Evolutionary conservation across 2,329 filamentous ascomycete species (phyloP).

Genomic region (Alternaria sp.): DNA sequence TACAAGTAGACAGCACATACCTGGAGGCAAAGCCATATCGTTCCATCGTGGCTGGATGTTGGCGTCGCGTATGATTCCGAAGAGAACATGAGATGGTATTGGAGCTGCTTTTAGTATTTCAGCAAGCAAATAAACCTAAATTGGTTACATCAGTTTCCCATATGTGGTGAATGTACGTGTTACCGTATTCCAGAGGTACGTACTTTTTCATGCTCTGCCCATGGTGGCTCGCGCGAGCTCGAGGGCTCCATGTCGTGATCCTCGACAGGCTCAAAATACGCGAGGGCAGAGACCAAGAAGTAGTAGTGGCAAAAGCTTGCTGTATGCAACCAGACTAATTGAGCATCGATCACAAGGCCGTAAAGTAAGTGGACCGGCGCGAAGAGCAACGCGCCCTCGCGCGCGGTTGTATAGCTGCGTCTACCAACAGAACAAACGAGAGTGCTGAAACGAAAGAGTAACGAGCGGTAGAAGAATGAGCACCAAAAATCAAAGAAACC

Average conservation of each 20-base stretch:
- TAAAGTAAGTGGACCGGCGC: slow-evolving; percentile 45
- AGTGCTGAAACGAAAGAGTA: slow-evolving; percentile 42
- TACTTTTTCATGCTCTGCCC: slow-evolving; percentile 60
- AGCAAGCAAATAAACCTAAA: slow-evolving; percentile 57
- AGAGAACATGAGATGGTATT: slow-evolving; percentile 55
- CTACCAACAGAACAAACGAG: slow-evolving; percentile 44
- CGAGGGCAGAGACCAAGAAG: slow-evolving; percentile 43
- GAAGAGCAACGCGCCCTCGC: slow-evolving; percentile 37
- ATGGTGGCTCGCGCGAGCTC: slow-evolving; percentile 50
- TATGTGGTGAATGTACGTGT: slow-evolving; percentile 8
- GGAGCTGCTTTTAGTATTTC: slow-evolving; percentile 61
- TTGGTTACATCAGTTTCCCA: slow-evolving; percentile 16
- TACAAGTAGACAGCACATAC: slow-evolving; percentile 46
- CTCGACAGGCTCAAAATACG: slow-evolving; percentile 20
- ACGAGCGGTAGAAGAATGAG: slow-evolving; percentile 39
- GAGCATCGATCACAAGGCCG: slow-evolving; percentile 49
- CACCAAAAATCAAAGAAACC: slow-evolving; percentile 38
- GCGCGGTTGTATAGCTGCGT: slow-evolving; percentile 37
- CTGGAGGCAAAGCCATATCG: slow-evolving; percentile 60
- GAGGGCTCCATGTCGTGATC: slow-evolving; percentile 52
- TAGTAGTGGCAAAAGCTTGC: slow-evolving; percentile 38
- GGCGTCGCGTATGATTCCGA: slow-evolving; percentile 55
- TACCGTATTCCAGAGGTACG: slow-evolving; percentile 23
- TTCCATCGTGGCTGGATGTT: slow-evolving; percentile 59
- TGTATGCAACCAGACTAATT: slow-evolving; percentile 48